Base-by-base conservation (phyloP, 148 eudicot species). In the Rhododendron ovatum region DNA sequence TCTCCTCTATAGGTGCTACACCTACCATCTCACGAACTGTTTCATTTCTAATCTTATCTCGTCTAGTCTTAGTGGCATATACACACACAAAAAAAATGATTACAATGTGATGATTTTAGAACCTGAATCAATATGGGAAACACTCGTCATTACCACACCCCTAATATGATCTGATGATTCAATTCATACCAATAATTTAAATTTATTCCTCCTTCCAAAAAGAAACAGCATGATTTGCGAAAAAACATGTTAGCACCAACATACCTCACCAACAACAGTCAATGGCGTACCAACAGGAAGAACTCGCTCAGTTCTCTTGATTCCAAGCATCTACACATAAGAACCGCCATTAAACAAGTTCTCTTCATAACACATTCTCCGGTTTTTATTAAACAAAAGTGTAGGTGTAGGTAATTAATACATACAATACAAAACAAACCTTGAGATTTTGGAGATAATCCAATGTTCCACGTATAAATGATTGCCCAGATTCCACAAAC, bases 371-470 rank as follows among this genome's bases (percentile, higher is more conserved):
- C 71, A 76, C 24, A 55, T 39, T 55, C 39, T 47, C 39, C 4
- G 53, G 5, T 63, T 24, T 63, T 61, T 61, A 4, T 82, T 30
- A 35, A 63, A 47, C 33, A 39, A 61, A 63, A 18, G 0, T 5
- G 55, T 13, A 18, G 55, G 26, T 24, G 51, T 50, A 20, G 53
- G 11, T 39, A 71, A 15, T 30, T 14, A 35, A 20, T 47, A 33
- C 78, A 50, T 39, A 33, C 20, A 18, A 37, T 20, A 41, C 18
- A 51, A 71, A 71, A 71, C 88, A 77, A 50, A 97, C 99, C 98
- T 97, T 97, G 69, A 98, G 97, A 88, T 98, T 98, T 90, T 98
- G 98, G 78, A 95, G 95, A 92, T 93, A 94, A 84, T 98, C 99
- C 86, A 96, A 86, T 33, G 98, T 95, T 83, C 98, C 98, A 48